phyloP scores from a whole-genome alignment of 2,329 filamentous ascomycete genomes.

The Colletotrichum sp. region DNA sequence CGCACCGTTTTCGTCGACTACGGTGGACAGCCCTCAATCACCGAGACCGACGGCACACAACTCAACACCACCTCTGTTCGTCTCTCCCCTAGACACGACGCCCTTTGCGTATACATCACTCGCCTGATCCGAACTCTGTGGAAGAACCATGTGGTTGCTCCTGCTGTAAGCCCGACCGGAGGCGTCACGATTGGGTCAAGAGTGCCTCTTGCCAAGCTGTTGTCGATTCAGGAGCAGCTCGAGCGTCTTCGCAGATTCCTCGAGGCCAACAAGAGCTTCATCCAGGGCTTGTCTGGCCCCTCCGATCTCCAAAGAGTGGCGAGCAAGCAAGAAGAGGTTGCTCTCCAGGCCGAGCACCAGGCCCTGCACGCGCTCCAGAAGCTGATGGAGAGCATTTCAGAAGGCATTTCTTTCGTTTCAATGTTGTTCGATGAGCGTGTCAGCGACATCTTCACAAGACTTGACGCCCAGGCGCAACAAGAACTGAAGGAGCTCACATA shows the following conservation, averaged over 20 bases:
- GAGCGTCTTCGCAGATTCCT: slow-evolving; percentile 82
- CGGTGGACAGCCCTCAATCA: slow-evolving; percentile 84
- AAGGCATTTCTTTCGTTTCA: slow-evolving; percentile 94
- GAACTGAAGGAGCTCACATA: slow-evolving; percentile 81
- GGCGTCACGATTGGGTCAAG: slow-evolving; percentile 69
- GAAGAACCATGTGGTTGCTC: slow-evolving; percentile 76
- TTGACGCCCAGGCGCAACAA: slow-evolving; percentile 73
- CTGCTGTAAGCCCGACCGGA: slow-evolving; percentile 55
- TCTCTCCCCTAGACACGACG: slow-evolving; percentile 88
- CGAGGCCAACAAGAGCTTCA: slow-evolving; percentile 84
- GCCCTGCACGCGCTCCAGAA: slow-evolving; percentile 85
- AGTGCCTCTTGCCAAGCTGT: slow-evolving; percentile 70
- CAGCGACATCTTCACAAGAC: slow-evolving; percentile 80
- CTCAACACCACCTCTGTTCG: slow-evolving; percentile 81
- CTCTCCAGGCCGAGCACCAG: slow-evolving; percentile 91
- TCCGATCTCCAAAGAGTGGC: slow-evolving; percentile 79
- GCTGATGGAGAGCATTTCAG: slow-evolving; percentile 87
- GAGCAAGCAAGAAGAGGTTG: slow-evolving; percentile 88
- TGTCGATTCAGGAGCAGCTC: slow-evolving; percentile 78
- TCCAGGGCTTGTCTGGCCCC: slow-evolving; percentile 91
- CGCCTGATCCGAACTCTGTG: slow-evolving; percentile 89
- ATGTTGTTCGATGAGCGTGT: slow-evolving; percentile 95
- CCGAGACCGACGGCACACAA: slow-evolving; percentile 74
- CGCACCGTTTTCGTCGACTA: slow-evolving; percentile 89
- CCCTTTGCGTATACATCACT: slow-evolving; percentile 84